Conservation (phyloP, 78 protist genomes). For the Monocercomonoides exilis region DNA sequence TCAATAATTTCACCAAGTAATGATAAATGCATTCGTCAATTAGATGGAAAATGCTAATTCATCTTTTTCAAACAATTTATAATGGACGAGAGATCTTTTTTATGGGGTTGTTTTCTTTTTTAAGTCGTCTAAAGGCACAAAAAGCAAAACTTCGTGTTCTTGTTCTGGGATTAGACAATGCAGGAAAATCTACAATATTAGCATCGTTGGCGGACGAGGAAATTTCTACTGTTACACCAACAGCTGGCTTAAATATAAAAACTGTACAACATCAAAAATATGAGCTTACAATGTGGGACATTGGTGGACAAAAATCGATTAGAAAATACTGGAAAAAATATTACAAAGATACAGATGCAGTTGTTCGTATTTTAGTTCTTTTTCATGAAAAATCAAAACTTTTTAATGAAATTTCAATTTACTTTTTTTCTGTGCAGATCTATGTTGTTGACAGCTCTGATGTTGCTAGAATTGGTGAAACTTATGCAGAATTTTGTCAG, state of each 20-base stretch:
- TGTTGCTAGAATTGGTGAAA: conserved; percentile 13
- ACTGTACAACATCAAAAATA: not conserved
- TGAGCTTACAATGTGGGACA: conserved; percentile 32
- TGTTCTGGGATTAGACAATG: conserved; percentile 31
- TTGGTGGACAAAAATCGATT: conserved; percentile 36
- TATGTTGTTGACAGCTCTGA: conserved; percentile 35
- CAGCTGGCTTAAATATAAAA: conserved; percentile 24
- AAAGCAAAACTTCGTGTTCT: not conserved
- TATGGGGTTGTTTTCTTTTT: too few species aligned
- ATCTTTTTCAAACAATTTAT: too few species aligned
- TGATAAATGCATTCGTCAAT: too few species aligned
- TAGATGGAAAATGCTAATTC: too few species aligned
- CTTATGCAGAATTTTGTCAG: conserved; percentile 2
- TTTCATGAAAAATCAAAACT: too few species aligned
- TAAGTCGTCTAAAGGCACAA: too few species aligned
- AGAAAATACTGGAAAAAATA: conserved; percentile 29
- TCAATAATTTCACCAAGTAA: too few species aligned
- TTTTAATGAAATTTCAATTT: too few species aligned
- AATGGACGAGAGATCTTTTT: too few species aligned
- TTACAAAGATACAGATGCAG: conserved; percentile 14
- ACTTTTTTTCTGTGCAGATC: not conserved
- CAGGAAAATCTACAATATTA: conserved; percentile 35
- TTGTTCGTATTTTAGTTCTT: too few species aligned
- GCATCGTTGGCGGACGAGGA: conserved; percentile 12
- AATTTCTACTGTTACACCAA: conserved; percentile 14